Percentiles rank a stretch among this genome's conserved stretches.
These are phyloP conservation scores for Dactylellina drechsleri DNA, from an alignment of 2,329 filamentous ascomycete species.

Conservation along the genomic window DNA sequence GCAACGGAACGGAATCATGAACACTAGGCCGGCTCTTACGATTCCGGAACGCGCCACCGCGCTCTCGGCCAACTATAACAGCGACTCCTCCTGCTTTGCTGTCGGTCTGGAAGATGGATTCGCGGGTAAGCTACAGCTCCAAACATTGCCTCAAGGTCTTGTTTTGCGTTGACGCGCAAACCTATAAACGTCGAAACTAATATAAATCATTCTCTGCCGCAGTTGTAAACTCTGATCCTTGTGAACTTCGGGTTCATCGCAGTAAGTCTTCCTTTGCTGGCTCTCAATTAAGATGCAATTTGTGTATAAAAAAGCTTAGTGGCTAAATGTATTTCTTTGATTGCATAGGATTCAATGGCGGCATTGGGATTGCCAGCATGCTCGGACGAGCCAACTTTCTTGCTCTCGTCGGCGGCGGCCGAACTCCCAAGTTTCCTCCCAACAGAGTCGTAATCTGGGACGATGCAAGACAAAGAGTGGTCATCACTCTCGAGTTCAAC, in stretches of 20 bases:
- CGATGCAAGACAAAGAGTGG: slow-evolving; percentile 78
- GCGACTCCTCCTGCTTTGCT: slow-evolving; percentile 83
- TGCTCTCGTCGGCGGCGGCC: slow-evolving; percentile 87
- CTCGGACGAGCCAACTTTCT: slow-evolving; percentile 86
- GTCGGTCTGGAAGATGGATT: slow-evolving; percentile 88
- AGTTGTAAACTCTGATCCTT: slow-evolving; percentile 80
- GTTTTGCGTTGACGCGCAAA: slow-evolving; percentile 37
- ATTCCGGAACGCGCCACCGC: slow-evolving; percentile 77
- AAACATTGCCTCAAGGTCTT: slow-evolving; percentile 18
- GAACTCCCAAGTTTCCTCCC: slow-evolving; percentile 82
- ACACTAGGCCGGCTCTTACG: slow-evolving; percentile 87
- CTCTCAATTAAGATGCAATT: slow-evolving; percentile 1
- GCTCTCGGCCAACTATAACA: slow-evolving; percentile 85
- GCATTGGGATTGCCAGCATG: slow-evolving; percentile 85
- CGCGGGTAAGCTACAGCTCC: slow-evolving; percentile 70
- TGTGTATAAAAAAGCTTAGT: slow-evolving; percentile 56
- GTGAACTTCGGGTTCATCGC: slow-evolving; percentile 73
- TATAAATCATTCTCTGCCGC: slow-evolving; percentile 7
- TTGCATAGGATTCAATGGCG: slow-evolving; percentile 76
- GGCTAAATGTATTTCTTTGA: slow-evolving; percentile 10
- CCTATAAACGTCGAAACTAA: slow-evolving; percentile 18
- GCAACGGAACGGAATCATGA: slow-evolving; percentile 70
- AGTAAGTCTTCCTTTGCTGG: slow-evolving; percentile 61
- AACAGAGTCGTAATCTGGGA: slow-evolving; percentile 96
- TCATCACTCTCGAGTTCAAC: slow-evolving; percentile 80